Conservation (phyloP, 2,329 filamentous ascomycete species). For the Nemania bipapillata region DNA sequence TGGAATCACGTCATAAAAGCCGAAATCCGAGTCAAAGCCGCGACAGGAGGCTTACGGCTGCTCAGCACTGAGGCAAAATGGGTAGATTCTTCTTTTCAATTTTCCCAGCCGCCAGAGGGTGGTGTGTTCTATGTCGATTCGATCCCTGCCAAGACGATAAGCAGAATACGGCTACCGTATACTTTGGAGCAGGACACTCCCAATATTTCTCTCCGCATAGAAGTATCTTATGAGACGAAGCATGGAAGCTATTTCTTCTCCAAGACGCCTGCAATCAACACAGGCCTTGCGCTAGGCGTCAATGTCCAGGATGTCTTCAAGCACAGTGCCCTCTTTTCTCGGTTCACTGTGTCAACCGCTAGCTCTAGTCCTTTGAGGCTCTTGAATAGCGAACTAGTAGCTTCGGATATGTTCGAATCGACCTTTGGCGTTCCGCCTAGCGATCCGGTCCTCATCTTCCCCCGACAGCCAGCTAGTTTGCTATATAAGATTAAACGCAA, state of each 20-base stretch:
- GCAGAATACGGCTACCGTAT: slow-evolving; percentile 79
- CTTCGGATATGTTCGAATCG: slow-evolving; percentile 75
- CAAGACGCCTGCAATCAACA: slow-evolving; percentile 71
- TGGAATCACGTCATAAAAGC: slow-evolving; percentile 74
- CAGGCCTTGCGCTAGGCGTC: slow-evolving; percentile 85
- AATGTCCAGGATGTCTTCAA: slow-evolving; percentile 98
- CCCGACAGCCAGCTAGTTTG: slow-evolving; percentile 81
- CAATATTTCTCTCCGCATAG: slow-evolving; percentile 78
- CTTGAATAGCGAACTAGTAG: slow-evolving; percentile 74
- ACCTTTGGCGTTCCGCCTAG: slow-evolving; percentile 66
- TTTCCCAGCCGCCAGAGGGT: slow-evolving; percentile 63
- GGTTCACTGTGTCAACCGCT: slow-evolving; percentile 89
- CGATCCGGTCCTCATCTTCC: slow-evolving; percentile 73
- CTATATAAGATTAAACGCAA: slow-evolving; percentile 80
- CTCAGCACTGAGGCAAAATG: slow-evolving; percentile 69
- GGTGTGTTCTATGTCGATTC: slow-evolving; percentile 64
- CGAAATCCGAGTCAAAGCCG: slow-evolving; percentile 70
- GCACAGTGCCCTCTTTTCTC: slow-evolving; percentile 80
- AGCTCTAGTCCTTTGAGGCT: slow-evolving; percentile 79
- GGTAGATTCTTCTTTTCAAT: slow-evolving; percentile 55
- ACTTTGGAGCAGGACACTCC: slow-evolving; percentile 80
- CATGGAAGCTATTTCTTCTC: slow-evolving; percentile 73
- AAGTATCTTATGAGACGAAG: slow-evolving; percentile 77
- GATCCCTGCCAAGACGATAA: slow-evolving; percentile 57
- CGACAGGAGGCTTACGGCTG: slow-evolving; percentile 73